phyloP scores from a whole-genome alignment of 2,329 filamentous ascomycete species.

The Claviceps purpurea region DNA sequence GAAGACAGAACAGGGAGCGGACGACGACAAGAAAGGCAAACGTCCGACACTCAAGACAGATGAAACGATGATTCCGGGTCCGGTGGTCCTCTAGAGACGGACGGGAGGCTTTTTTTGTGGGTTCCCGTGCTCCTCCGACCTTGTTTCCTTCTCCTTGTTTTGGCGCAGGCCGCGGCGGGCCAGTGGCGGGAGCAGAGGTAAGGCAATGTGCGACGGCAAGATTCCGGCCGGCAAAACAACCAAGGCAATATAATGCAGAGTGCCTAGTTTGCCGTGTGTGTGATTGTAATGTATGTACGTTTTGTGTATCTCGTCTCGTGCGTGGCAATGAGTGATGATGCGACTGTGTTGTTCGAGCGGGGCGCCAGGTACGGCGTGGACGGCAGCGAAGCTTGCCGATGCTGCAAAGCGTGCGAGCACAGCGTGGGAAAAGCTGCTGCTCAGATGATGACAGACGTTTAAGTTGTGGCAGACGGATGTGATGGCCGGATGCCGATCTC shows the following conservation, averaged over 20 bases:
- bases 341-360: not conserved
- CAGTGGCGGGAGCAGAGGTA: not conserved
- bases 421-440: too few species aligned
- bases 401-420: too few species aligned
- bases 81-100: not conserved
- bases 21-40: not conserved
- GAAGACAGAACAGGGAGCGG: not conserved
- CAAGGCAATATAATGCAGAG: not conserved
- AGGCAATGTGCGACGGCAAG: not conserved
- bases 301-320: too few species aligned
- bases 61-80: not conserved
- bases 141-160: not conserved
- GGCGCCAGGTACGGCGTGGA: not conserved
- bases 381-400: not conserved
- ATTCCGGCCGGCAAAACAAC: not conserved
- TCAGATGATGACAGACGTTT: too few species aligned
- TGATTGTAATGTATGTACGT: too few species aligned
- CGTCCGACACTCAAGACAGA: not conserved
- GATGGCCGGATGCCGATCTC: too few species aligned
- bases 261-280: too few species aligned
- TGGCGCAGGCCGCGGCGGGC: constrained; percentile 1
- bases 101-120: not conserved
- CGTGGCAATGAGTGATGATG: too few species aligned
- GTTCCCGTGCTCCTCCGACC: not conserved
- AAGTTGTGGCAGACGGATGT: too few species aligned